A percentile compares a stretch with the other conserved stretches of the same genome.
phyloP scores from a whole-genome alignment of 2,329 filamentous ascomycete species.

The Penicillium brevicompactum region DNA sequence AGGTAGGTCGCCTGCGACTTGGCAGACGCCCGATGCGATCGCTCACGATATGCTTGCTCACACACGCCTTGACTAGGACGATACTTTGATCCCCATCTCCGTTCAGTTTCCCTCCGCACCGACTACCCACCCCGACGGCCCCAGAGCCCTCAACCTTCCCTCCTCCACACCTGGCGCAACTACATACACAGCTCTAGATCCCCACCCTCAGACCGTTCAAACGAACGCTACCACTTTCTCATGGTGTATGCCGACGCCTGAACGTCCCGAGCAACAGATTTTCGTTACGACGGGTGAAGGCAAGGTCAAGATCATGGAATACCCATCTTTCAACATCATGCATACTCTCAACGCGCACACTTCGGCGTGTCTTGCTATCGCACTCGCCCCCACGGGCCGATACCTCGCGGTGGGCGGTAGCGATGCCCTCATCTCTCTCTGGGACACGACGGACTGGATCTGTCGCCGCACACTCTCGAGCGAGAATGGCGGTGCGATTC shows the following conservation, averaged over 20 bases:
- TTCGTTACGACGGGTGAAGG: constrained; percentile 54
- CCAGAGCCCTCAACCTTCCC: constrained; percentile 5
- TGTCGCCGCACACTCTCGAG: constrained; percentile 51
- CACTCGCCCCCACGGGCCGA: constrained; percentile 50
- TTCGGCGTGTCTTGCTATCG: constrained; percentile 50
- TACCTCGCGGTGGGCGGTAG: constrained; percentile 53
- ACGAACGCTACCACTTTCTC: constrained; percentile 54
- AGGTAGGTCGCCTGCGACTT: constrained; percentile 34
- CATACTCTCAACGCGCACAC: constrained; percentile 53
- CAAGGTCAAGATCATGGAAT: constrained; percentile 50
- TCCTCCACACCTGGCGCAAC: constrained; percentile 22
- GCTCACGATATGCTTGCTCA: not conserved
- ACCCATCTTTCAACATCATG: constrained; percentile 47
- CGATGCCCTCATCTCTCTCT: constrained; percentile 53
- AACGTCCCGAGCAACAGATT: constrained; percentile 43
- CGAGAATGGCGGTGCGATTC: constrained; percentile 47
- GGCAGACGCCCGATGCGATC: not conserved
- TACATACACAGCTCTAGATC: constrained; percentile 43
- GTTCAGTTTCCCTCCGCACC: constrained; percentile 44
- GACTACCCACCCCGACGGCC: constrained; percentile 25
- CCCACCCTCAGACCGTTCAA: constrained; percentile 49
- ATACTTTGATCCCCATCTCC: constrained; percentile 50
- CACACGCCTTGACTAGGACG: constrained; percentile 38
- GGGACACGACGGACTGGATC: constrained; percentile 55
- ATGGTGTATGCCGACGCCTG: constrained; percentile 40